These are phyloP conservation scores for Alopecurus myosuroides DNA, from an alignment of 176 grass and related monocot species.

Conservation along the genomic window DNA sequence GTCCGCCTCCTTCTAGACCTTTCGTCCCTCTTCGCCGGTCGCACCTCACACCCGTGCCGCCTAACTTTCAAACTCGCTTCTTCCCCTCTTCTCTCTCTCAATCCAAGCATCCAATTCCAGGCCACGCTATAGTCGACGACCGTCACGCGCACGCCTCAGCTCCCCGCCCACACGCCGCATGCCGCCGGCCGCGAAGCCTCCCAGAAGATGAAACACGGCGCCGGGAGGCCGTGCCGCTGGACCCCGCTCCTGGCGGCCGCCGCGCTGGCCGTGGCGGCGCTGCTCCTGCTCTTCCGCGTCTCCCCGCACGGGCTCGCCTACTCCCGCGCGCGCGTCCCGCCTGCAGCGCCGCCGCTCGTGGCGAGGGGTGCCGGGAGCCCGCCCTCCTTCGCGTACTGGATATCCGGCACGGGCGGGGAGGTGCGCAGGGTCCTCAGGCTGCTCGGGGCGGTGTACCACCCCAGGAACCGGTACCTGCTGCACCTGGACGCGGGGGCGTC, in stretches of 20 bases:
- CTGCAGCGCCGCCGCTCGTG: neutral
- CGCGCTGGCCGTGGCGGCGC: neutral
- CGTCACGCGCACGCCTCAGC: neutral
- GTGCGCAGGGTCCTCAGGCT: conserved; percentile 25
- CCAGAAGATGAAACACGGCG: neutral
- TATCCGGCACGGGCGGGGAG: conserved; percentile 59
- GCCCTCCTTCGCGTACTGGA: conserved; percentile 56
- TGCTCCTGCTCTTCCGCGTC: neutral
- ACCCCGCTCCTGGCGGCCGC: conserved; percentile 1
- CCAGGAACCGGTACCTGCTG: conserved; percentile 55
- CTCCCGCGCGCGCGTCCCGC: neutral
- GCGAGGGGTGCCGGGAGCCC: neutral
- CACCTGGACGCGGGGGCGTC: conserved; percentile 47
- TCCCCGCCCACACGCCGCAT: neutral
- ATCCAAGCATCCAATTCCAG: neutral
- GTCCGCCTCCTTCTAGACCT: neutral
- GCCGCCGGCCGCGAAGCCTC: neutral
- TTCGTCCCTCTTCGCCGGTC: neutral
- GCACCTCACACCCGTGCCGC: neutral
- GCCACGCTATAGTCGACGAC: neutral
- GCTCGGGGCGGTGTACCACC: conserved; percentile 52
- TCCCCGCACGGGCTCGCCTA: neutral
- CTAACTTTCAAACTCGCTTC: neutral
- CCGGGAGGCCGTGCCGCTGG: neutral
- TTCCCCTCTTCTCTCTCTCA: neutral